Percentiles rank a stretch among this genome's conserved stretches.
phyloP scores from a whole-genome alignment of 352 stramenopile species.

The Phytophthora tubulina region DNA sequence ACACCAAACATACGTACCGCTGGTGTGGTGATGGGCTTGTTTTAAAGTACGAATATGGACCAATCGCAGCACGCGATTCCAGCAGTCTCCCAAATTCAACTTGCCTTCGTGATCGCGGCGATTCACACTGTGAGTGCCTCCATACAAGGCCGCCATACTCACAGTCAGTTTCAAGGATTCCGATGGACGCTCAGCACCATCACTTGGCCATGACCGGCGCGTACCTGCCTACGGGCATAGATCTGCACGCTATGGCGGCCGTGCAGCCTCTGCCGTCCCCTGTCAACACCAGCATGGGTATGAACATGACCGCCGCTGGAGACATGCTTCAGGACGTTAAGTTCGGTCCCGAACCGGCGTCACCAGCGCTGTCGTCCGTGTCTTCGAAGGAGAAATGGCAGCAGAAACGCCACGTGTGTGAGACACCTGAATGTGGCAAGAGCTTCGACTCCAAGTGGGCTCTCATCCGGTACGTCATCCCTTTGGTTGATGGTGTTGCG shows the following conservation, averaged over 20 bases:
- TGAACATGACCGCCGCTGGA: slow-evolving; percentile 34
- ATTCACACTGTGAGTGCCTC: slow-evolving; percentile 30
- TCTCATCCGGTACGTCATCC: slow-evolving; percentile 65
- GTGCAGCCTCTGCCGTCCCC: slow-evolving; percentile 30
- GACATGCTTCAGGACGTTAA: slow-evolving; percentile 22
- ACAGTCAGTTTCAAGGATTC: slow-evolving; percentile 29
- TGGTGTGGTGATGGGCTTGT: slow-evolving; percentile 28
- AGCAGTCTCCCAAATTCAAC: slow-evolving; percentile 38
- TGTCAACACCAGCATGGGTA: slow-evolving; percentile 23
- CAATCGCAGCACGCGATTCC: slow-evolving; percentile 10
- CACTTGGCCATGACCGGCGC: slow-evolving; percentile 23
- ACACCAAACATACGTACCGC: slow-evolving; percentile 6
- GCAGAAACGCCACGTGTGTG: slow-evolving; percentile 78
- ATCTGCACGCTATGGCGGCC: slow-evolving; percentile 29
- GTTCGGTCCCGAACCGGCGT: slow-evolving; percentile 27
- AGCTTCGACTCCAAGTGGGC: slow-evolving; percentile 90
- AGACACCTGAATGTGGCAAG: slow-evolving; percentile 75
- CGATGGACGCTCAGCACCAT: slow-evolving; percentile 39
- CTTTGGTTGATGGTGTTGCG: not conserved
- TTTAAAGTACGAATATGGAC: slow-evolving; percentile 17
- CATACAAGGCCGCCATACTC: slow-evolving; percentile 5
- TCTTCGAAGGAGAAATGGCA: slow-evolving; percentile 73
- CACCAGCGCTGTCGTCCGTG: slow-evolving; percentile 47
- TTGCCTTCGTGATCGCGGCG: slow-evolving; percentile 43
- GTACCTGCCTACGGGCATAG: slow-evolving; percentile 28